Conservation (phyloP, 257 asterid genomes). For the Primulina tabacum region DNA sequence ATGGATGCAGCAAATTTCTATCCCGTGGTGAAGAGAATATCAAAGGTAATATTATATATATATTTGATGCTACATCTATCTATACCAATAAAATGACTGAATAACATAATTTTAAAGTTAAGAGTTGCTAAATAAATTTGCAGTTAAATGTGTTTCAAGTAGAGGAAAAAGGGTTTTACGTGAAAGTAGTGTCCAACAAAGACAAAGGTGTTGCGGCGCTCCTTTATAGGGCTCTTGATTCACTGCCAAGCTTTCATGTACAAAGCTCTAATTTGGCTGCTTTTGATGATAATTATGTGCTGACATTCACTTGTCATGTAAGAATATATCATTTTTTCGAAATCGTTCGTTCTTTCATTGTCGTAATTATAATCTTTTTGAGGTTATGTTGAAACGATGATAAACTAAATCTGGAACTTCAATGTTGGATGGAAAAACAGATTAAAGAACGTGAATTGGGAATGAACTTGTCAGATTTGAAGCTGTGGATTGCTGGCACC, state of each 20-base stretch:
- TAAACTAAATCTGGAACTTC: too few relatives aligned
- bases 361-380: neutral
- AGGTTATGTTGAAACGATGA: neutral
- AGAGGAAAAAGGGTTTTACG: conserved; percentile 59
- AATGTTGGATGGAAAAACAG: conserved; percentile 31
- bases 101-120: neutral
- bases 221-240: conserved; percentile 58
- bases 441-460: conserved; percentile 44
- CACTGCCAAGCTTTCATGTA: conserved; percentile 44
- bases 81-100: too few relatives aligned
- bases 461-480: conserved; percentile 45
- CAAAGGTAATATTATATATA: conserved; percentile 36
- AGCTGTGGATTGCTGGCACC: conserved; percentile 61
- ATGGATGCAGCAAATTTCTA: conserved; percentile 14
- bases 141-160: conserved; percentile 68
- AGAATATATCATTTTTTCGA: conserved; percentile 17
- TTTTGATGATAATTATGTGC: conserved; percentile 37
- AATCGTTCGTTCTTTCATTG: neutral
- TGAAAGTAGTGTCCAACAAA: conserved; percentile 42
- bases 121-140: neutral
- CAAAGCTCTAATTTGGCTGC: conserved; percentile 56
- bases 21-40: conserved; percentile 48
- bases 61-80: too few relatives aligned
- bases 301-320: conserved; percentile 68
- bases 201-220: conserved; percentile 50